phyloP scores from a whole-genome alignment of 257 asterid species.

The Linderniella brevidens region DNA sequence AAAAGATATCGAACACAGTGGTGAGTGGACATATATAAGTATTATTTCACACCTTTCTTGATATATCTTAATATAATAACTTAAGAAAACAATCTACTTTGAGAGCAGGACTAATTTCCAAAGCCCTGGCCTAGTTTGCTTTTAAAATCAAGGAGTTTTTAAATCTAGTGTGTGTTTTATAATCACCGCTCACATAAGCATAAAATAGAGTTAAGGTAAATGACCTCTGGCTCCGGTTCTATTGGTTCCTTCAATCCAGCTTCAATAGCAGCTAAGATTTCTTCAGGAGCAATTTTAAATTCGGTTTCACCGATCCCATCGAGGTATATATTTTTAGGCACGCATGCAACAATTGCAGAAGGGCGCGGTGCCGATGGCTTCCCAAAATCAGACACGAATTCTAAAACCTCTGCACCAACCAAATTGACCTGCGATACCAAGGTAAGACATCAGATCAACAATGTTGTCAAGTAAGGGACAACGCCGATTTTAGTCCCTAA shows the following conservation, averaged over 20 bases:
- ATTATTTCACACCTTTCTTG: too few species aligned
- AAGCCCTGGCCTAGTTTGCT: too few species aligned
- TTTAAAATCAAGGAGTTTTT: neutral
- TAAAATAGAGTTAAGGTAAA: constrained; percentile 10
- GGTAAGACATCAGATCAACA: constrained; percentile 4
- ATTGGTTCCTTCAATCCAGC: constrained; percentile 83
- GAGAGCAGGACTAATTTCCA: too few species aligned
- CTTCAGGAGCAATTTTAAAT: constrained; percentile 65
- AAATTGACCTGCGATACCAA: constrained; percentile 58
- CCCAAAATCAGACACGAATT: constrained; percentile 87
- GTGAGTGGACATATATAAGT: too few species aligned
- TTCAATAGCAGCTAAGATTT: constrained; percentile 66
- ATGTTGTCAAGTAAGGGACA: constrained; percentile 3
- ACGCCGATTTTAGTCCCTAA: too few species aligned
- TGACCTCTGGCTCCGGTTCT: constrained; percentile 96
- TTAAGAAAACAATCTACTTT: too few species aligned
- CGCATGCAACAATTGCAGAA: constrained; percentile 97
- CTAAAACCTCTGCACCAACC: constrained; percentile 83
- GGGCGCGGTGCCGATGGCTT: constrained; percentile 86
- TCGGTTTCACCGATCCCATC: constrained; percentile 87
- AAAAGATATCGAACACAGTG: too few species aligned
- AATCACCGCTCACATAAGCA: neutral
- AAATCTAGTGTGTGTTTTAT: too few species aligned
- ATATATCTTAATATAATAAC: too few species aligned
- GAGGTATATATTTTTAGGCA: constrained; percentile 63